These are phyloP conservation scores for Aspergillus sp. DNA, from an alignment of 2,329 filamentous ascomycete genomes.

Conservation along the genomic window DNA sequence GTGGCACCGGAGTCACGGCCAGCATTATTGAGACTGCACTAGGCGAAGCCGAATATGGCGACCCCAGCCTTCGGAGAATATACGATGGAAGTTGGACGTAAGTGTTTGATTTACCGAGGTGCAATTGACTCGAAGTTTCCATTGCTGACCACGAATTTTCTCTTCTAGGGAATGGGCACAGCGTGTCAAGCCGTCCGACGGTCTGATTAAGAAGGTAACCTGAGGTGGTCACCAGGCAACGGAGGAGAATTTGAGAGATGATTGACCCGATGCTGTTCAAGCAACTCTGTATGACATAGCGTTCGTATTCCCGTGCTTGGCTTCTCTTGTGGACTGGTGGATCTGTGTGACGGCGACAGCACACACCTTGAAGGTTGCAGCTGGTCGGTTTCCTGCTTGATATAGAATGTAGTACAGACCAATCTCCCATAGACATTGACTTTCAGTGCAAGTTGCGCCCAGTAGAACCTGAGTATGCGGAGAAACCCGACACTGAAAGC, in stretches of 20 bases:
- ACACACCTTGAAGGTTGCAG: slow-evolving; percentile 4
- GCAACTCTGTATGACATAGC: slow-evolving; percentile 11
- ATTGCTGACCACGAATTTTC: not conserved
- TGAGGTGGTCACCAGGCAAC: slow-evolving; percentile 4
- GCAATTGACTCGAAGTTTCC: not conserved
- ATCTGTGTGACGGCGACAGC: slow-evolving; percentile 6
- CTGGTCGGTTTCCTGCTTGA: not conserved
- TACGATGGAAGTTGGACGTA: slow-evolving; percentile 99
- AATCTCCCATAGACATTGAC: slow-evolving; percentile 4
- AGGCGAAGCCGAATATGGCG: slow-evolving; percentile 72
- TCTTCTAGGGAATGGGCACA: slow-evolving; percentile 51
- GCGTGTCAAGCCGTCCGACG: slow-evolving; percentile 46
- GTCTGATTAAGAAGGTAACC: slow-evolving; percentile 44
- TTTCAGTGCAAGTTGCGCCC: not conserved
- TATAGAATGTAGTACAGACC: slow-evolving; percentile 8
- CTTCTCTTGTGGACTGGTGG: not conserved
- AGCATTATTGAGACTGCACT: slow-evolving; percentile 87
- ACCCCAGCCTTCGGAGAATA: slow-evolving; percentile 66
- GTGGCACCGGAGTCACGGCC: slow-evolving; percentile 92
- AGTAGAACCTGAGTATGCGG: not conserved
- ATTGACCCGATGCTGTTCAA: not conserved
- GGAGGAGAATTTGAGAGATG: not conserved
- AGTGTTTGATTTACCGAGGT: slow-evolving; percentile 45
- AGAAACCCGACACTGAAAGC: not conserved
- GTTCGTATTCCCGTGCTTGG: slow-evolving; percentile 1